Percentiles rank a stretch among this genome's conserved stretches.
Evolutionary conservation across 176 grass and related monocot species (phyloP).

Genomic region (Lolium perenne): DNA sequence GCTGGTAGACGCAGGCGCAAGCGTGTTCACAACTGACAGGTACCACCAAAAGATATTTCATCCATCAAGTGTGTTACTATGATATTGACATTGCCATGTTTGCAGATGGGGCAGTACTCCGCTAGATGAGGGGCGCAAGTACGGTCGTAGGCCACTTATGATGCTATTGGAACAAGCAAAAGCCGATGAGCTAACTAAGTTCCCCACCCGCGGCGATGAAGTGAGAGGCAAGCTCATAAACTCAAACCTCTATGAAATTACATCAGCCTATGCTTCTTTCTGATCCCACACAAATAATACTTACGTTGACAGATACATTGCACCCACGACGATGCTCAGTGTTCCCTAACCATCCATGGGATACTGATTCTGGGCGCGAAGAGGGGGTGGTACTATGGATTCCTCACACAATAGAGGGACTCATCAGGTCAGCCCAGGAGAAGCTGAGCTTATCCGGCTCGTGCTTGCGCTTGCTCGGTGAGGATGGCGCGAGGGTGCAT

Average conservation of each 20-base stretch:
- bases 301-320: constrained; percentile 51
- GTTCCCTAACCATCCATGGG: constrained; percentile 87
- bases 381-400: constrained; percentile 90
- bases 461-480: constrained; percentile 55
- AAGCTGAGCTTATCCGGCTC: constrained; percentile 57
- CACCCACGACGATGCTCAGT: constrained; percentile 78
- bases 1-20: constrained; percentile 82
- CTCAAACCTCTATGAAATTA: not conserved
- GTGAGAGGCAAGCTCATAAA: constrained; percentile 46
- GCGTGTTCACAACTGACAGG: constrained; percentile 83
- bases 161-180: constrained; percentile 70
- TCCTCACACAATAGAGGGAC: constrained; percentile 68
- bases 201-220: constrained; percentile 63
- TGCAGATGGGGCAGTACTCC: constrained; percentile 91
- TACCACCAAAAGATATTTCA: not conserved
- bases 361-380: constrained; percentile 34
- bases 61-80: too few relatives aligned
- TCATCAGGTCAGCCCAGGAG: constrained; percentile 63
- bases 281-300: not conserved
- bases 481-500: constrained; percentile 73
- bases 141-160: constrained; percentile 64
- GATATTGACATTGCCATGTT: not conserved
- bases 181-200: constrained; percentile 65
- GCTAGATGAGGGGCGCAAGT: constrained; percentile 75
- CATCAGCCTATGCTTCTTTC: not conserved